These are phyloP conservation scores for Cucurbita moschata DNA, from an alignment of 306 rosid genomes.

Conservation along the genomic window DNA sequence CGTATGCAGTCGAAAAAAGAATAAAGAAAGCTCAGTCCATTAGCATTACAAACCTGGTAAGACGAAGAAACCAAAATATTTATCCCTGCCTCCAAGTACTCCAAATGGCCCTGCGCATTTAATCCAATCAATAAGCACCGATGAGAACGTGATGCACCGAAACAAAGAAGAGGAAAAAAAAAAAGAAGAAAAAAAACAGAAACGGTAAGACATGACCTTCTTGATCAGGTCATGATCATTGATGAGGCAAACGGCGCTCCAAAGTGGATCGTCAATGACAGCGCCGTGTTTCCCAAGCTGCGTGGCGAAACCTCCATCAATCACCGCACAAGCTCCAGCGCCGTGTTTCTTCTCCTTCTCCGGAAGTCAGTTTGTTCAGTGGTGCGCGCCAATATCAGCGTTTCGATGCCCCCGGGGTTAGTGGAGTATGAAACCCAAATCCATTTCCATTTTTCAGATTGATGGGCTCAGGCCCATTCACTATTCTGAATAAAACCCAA, in stretches of 20 bases:
- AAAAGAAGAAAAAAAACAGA: neutral
- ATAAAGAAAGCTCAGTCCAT: neutral
- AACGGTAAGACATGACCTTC: constrained; percentile 16
- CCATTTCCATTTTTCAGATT: neutral
- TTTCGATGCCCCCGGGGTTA: neutral
- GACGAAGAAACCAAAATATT: constrained; percentile 75
- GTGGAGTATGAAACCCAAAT: neutral
- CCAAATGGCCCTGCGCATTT: constrained; percentile 51
- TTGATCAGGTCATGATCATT: constrained; percentile 51
- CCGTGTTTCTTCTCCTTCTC: constrained; percentile 5
- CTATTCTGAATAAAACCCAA: neutral
- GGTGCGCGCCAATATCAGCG: neutral
- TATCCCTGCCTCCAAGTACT: constrained; percentile 78
- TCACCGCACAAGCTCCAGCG: constrained; percentile 59
- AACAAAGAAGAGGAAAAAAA: neutral
- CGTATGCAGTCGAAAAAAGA: neutral
- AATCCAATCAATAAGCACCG: neutral
- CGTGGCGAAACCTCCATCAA: constrained; percentile 81
- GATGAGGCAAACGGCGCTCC: constrained; percentile 80
- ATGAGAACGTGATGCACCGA: neutral
- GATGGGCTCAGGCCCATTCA: neutral
- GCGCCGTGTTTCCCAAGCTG: constrained; percentile 77
- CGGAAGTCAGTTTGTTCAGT: neutral
- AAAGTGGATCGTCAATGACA: constrained; percentile 56
- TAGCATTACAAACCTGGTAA: constrained; percentile 47